Conservation (phyloP, 139 green algal species). For the Tetraselmis striata region DNA sequence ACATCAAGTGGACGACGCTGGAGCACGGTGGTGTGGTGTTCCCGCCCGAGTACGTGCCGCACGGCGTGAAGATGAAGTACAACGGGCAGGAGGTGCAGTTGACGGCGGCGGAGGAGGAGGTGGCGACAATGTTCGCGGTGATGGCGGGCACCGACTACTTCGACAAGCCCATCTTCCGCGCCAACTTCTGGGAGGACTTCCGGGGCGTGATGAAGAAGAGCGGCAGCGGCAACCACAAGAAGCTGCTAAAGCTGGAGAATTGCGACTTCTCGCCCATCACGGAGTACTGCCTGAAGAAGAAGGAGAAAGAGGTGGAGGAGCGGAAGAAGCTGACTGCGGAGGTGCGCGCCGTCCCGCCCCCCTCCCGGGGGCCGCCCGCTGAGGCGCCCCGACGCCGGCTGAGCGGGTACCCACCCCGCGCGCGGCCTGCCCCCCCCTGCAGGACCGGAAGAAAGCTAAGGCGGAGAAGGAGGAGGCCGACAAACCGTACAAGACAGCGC, state of each 20-base stretch:
- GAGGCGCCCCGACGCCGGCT: background rate
- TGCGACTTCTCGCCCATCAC: constrained; percentile 97
- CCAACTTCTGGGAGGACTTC: constrained; percentile 98
- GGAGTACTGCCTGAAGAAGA: constrained; percentile 73
- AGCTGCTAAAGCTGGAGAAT: constrained; percentile 50
- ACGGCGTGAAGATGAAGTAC: constrained; percentile 96
- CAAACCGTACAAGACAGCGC: constrained; percentile 84
- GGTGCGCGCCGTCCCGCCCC: constrained; percentile 48
- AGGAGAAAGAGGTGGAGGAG: no score
- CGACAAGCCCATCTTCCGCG: constrained; percentile 77
- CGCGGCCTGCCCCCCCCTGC: constrained; percentile 19
- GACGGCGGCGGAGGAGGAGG: constrained; percentile 77
- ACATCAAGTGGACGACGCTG: constrained; percentile 83
- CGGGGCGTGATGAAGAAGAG: constrained; percentile 77
- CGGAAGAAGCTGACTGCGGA: constrained; percentile 88
- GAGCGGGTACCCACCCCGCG: no score
- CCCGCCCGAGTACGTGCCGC: constrained; percentile 71
- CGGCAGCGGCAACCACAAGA: constrained; percentile 73
- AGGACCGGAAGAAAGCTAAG: constrained; percentile 89
- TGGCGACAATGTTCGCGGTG: constrained; percentile 91
- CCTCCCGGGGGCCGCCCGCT: background rate
- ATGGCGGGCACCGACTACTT: constrained; percentile 98
- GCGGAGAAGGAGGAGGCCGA: constrained; percentile 73
- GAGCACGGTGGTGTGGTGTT: constrained; percentile 91
- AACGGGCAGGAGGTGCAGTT: constrained; percentile 84